A percentile compares a stretch with the other conserved stretches of the same genome.
Evolutionary conservation across 2,329 filamentous ascomycete species (phyloP).

Genomic region (Trichocomaceae sp.): DNA sequence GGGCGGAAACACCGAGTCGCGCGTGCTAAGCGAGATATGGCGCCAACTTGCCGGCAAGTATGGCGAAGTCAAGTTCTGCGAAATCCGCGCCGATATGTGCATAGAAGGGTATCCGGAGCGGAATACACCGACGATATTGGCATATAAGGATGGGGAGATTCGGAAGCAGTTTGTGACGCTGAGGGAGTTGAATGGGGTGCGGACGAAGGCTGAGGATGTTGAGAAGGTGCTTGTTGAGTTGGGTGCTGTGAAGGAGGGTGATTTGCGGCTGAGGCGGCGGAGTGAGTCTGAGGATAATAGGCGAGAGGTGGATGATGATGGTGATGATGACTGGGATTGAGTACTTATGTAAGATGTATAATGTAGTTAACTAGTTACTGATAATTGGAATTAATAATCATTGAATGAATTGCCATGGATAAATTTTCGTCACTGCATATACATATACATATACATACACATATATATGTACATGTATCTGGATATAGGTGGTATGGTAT

Average conservation of each 20-base stretch:
- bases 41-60: slow-evolving; percentile 74
- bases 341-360: neutral
- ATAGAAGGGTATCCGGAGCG: slow-evolving; percentile 94
- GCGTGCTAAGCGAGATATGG: slow-evolving; percentile 79
- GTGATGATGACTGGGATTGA: slow-evolving; percentile 15
- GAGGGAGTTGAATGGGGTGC: slow-evolving; percentile 65
- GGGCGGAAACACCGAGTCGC: slow-evolving; percentile 77
- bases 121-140: slow-evolving; percentile 88
- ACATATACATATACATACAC: neutral
- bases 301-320: slow-evolving; percentile 45
- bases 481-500: neutral
- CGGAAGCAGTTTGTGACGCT: slow-evolving; percentile 87
- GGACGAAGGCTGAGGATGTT: slow-evolving; percentile 65
- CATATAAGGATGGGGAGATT: slow-evolving; percentile 91
- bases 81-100: slow-evolving; percentile 84
- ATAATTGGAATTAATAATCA: neutral
- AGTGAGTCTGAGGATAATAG: slow-evolving; percentile 43
- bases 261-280: slow-evolving; percentile 49
- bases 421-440: neutral
- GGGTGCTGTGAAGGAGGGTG: slow-evolving; percentile 69
- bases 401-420: neutral
- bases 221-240: slow-evolving; percentile 76
- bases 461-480: neutral
- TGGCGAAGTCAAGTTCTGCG: slow-evolving; percentile 94
- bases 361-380: neutral